phyloP scores from a whole-genome alignment of 768 basidiomycete genomes.

The Macrocybe gigantea region DNA sequence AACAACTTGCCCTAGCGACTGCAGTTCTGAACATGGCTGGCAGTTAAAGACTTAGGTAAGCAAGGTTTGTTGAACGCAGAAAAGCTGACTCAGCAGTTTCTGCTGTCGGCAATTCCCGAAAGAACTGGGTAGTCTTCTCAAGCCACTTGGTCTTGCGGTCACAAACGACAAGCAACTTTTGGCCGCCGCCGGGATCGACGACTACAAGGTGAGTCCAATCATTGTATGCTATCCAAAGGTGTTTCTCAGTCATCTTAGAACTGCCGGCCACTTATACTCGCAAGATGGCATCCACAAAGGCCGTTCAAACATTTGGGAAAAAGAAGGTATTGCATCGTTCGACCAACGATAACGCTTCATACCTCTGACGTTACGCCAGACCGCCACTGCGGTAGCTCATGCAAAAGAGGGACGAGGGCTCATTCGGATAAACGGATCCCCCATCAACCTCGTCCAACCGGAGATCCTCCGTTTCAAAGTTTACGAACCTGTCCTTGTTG shows the following conservation, averaged over 20 bases:
- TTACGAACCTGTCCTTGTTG: conserved; percentile 94
- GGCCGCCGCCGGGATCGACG: conserved; percentile 34
- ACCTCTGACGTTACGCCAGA: conserved; percentile 39
- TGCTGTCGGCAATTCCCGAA: conserved; percentile 21
- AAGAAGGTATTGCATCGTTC: conserved; percentile 74
- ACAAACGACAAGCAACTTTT: conserved; percentile 16
- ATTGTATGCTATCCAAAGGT: background rate
- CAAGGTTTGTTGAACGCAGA: background rate
- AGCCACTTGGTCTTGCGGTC: conserved; percentile 29
- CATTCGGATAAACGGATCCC: conserved; percentile 94
- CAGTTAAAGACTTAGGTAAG: background rate
- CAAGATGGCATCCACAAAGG: conserved; percentile 73
- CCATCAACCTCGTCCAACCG: conserved; percentile 92
- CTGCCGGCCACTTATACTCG: conserved; percentile 12
- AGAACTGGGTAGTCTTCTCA: conserved; percentile 34
- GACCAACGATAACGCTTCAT: conserved; percentile 6
- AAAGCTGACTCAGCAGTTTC: too few species aligned
- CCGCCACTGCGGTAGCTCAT: conserved; percentile 96
- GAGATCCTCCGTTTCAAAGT: conserved; percentile 97
- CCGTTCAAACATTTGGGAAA: conserved; percentile 99
- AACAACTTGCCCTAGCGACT: background rate
- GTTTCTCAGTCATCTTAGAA: background rate
- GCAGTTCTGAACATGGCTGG: conserved; percentile 5
- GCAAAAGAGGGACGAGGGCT: conserved; percentile 95
- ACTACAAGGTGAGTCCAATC: conserved; percentile 39